Evolutionary conservation across 139 green algal genomes (phyloP), one percentile per base, ranked within the genome.

Genomic region (Haematococcus sp.): DNA sequence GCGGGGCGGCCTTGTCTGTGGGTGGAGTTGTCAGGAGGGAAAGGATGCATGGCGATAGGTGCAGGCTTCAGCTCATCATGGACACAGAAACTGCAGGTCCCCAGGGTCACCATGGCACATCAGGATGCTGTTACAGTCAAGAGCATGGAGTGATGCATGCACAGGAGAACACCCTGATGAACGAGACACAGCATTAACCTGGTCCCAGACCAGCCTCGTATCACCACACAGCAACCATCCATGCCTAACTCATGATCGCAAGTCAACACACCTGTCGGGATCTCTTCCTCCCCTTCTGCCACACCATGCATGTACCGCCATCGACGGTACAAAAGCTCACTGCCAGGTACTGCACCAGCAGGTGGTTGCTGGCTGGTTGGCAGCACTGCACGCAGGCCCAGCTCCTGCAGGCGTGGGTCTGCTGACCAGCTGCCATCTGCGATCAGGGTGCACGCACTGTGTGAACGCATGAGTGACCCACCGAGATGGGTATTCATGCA

Each of bases 221-320:
- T n/a, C n/a, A n/a, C n/a, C n/a, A n/a, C n/a, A n/a, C n/a, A n/a
- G n/a, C n/a, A n/a, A n/a, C n/a, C n/a, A n/a, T n/a, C n/a, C n/a
- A n/a, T n/a, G n/a, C n/a, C n/a, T n/a, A n/a, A n/a, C n/a, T n/a
- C n/a, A n/a, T n/a, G n/a, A n/a, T n/a, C n/a, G n/a, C n/a, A n/a
- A n/a, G n/a, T n/a, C n/a, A n/a, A n/a, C n/a, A 1, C 35, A 88
- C 92, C 90, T 66, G 69, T 66, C 1, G 89, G 88, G 0, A 97
- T 97, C 79, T 98, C 94, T 25, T n/a, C 30, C 51, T 86, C 70
- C 1, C 94, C 94, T 74, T 98, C 94, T 7, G 92, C 87, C 28
- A 98, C 83, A 1, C 94, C 94, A n/a, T 90, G 82, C 60, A 79
- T 31, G 40, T 92, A 88, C 7, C 93, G 83, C 85, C 85, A 94